Percentiles rank a stretch among this genome's conserved stretches.
Conservation (phyloP, 2,329 filamentous ascomycete species). For the Phyllosticta ampelicida region DNA sequence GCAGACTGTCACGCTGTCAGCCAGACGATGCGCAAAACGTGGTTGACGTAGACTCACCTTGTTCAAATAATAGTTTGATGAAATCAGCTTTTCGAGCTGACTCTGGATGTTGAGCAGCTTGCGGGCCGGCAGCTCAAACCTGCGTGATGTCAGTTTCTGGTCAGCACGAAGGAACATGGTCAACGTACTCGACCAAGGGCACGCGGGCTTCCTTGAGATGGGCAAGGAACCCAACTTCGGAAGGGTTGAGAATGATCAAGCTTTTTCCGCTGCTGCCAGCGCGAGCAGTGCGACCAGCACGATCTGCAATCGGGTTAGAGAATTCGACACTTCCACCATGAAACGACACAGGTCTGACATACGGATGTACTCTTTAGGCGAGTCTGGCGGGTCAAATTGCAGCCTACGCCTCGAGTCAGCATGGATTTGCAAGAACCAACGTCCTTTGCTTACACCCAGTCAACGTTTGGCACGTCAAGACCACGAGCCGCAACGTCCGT, state of each 20-base stretch:
- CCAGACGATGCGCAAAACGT: constrained; percentile 20
- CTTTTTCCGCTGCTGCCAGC: constrained; percentile 74
- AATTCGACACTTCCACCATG: neutral
- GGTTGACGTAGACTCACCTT: constrained; percentile 42
- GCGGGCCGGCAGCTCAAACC: constrained; percentile 80
- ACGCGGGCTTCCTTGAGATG: constrained; percentile 87
- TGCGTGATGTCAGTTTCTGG: neutral
- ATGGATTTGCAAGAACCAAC: neutral
- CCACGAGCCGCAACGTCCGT: constrained; percentile 94
- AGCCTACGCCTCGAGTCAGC: constrained; percentile 31
- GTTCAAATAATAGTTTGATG: constrained; percentile 94
- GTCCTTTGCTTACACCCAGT: constrained; percentile 59
- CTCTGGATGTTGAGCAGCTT: constrained; percentile 68
- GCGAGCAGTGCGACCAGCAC: constrained; percentile 87
- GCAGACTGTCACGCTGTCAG: neutral
- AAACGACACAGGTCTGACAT: neutral
- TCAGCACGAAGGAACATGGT: neutral
- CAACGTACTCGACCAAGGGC: constrained; percentile 62
- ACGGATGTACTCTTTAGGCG: constrained; percentile 62
- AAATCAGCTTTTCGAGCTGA: constrained; percentile 87
- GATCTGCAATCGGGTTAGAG: constrained; percentile 36
- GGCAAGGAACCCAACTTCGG: constrained; percentile 82
- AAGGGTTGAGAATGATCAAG: constrained; percentile 86
- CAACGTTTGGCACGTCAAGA: constrained; percentile 88
- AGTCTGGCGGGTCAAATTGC: constrained; percentile 90